phyloP scores from a whole-genome alignment of 2,329 filamentous ascomycete genomes.

The Metarhizium robertsii region DNA sequence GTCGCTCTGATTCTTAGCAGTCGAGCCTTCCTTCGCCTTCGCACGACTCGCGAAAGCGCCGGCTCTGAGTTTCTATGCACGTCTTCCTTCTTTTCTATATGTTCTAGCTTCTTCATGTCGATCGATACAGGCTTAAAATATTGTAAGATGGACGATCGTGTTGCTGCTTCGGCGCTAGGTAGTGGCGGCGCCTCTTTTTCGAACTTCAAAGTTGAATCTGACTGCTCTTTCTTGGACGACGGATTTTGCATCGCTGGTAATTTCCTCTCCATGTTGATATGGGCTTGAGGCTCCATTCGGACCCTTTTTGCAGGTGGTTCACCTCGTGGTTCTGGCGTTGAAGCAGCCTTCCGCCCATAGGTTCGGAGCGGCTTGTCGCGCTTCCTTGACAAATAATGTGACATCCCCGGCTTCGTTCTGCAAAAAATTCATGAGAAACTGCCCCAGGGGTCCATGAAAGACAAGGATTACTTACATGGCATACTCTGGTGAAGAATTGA shows the following conservation, averaged over 20 bases:
- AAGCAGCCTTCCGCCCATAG: conserved; percentile 26
- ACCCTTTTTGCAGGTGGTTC: conserved; percentile 19
- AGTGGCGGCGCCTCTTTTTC: not conserved
- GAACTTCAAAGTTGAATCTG: not conserved
- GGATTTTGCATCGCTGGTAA: not conserved
- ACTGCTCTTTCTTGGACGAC: not conserved
- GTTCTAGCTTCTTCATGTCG: not conserved
- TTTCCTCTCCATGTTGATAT: not conserved
- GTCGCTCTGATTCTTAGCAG: conserved; percentile 19
- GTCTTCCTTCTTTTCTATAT: not conserved
- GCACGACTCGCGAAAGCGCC: not conserved
- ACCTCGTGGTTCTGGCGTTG: conserved; percentile 14
- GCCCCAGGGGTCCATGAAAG: not conserved
- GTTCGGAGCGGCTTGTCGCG: conserved; percentile 28
- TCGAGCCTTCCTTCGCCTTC: conserved; percentile 15
- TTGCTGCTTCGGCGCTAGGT: not conserved
- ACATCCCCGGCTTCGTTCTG: conserved; percentile 22
- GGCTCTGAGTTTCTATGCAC: not conserved
- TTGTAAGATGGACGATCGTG: conserved; percentile 26
- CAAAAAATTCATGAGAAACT: conserved; percentile 3
- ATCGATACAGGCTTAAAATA: conserved; percentile 29
- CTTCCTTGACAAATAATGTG: conserved; percentile 13
- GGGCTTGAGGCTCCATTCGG: conserved; percentile 3
- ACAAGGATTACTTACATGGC: conserved; percentile 13
- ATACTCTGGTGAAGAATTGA: conserved; percentile 18